These are phyloP conservation scores for Pseudonitzschia multistriata DNA, from an alignment of 108 stramenopile genomes.

Conservation along the genomic window DNA sequence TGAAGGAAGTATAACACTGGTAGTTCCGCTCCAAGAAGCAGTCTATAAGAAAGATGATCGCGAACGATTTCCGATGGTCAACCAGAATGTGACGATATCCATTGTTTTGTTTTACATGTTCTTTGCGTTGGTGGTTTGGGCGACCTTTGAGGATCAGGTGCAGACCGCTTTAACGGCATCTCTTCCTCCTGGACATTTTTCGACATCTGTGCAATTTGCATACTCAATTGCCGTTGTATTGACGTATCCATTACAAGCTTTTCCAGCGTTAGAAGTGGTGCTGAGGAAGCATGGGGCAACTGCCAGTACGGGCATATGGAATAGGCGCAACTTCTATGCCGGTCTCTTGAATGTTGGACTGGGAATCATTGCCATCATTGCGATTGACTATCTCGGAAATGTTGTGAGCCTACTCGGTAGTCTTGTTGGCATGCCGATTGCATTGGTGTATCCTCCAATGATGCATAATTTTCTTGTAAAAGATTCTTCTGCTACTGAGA, in stretches of 20 bases:
- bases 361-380: slow-evolving; percentile 35
- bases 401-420: slow-evolving; percentile 50
- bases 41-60: slow-evolving; percentile 36
- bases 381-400: slow-evolving; percentile 48
- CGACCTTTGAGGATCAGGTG: slow-evolving; percentile 42
- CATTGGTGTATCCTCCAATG: slow-evolving; percentile 46
- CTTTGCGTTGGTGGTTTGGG: slow-evolving; percentile 50
- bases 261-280: slow-evolving; percentile 53
- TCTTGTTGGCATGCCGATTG: slow-evolving; percentile 53
- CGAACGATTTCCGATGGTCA: slow-evolving; percentile 34
- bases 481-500: slow-evolving; percentile 5
- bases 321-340: slow-evolving; percentile 20
- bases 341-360: slow-evolving; percentile 26
- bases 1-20: slow-evolving; percentile 56
- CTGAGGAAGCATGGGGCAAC: background rate
- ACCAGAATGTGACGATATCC: slow-evolving; percentile 30
- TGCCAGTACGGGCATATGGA: background rate
- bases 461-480: slow-evolving; percentile 38
- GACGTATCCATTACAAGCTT: slow-evolving; percentile 61
- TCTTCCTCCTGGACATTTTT: slow-evolving; percentile 28
- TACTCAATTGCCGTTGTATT: slow-evolving; percentile 55
- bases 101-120: slow-evolving; percentile 49
- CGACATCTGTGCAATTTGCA: slow-evolving; percentile 47
- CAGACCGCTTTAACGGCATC: slow-evolving; percentile 52
- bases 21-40: slow-evolving; percentile 57